Conservation (phyloP, 2,329 filamentous ascomycete species). For the Saccharata proteae region DNA sequence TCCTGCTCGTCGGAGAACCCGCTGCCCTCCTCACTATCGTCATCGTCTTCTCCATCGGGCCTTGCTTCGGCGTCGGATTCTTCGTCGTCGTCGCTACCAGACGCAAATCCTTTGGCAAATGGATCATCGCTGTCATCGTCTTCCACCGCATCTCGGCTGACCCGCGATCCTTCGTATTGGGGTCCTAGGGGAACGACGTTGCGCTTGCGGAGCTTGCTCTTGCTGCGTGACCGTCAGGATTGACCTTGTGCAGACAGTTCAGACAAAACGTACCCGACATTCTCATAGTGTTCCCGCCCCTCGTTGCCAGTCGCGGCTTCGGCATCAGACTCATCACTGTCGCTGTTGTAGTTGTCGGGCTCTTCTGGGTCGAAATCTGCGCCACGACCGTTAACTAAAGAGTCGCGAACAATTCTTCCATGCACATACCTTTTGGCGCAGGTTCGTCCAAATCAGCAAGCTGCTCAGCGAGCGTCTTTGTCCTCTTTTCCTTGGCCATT, state of each 20-base stretch:
- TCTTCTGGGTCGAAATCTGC: constrained; percentile 74
- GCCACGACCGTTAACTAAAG: neutral
- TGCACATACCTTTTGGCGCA: constrained; percentile 16
- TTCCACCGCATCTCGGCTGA: constrained; percentile 55
- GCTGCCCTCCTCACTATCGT: constrained; percentile 31
- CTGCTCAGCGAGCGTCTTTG: constrained; percentile 41
- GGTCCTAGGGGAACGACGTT: constrained; percentile 59
- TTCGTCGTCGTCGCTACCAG: constrained; percentile 32
- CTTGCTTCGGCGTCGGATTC: constrained; percentile 36
- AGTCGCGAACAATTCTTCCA: neutral
- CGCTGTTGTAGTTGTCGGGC: constrained; percentile 41
- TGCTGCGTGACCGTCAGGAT: constrained; percentile 33
- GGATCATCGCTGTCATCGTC: constrained; percentile 43
- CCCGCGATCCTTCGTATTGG: constrained; percentile 64
- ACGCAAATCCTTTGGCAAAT: constrained; percentile 30
- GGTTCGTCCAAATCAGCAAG: constrained; percentile 51
- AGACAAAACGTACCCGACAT: constrained; percentile 46
- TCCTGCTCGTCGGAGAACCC: constrained; percentile 24
- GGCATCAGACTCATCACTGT: constrained; percentile 44
- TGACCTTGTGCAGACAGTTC: neutral
- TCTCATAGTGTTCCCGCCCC: constrained; percentile 77
- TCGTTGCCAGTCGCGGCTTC: constrained; percentile 31
- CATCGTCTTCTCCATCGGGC: constrained; percentile 38
- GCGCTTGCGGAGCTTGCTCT: constrained; percentile 70
- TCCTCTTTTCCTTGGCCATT: constrained; percentile 26